Conservation (phyloP, 768 basidiomycete species). For the Xerocomus spinulosus region DNA sequence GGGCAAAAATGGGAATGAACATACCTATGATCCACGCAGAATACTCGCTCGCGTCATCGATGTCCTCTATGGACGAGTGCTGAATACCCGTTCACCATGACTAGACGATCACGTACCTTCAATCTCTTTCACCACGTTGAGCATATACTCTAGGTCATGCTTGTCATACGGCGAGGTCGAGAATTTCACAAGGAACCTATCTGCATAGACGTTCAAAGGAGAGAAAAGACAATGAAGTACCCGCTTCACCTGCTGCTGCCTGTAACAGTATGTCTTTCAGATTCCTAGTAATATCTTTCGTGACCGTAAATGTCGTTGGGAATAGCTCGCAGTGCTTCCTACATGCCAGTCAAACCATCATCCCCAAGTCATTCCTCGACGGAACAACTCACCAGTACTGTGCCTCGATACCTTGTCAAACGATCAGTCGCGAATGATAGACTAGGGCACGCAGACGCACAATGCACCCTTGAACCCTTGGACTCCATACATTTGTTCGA, state of each 20-base stretch:
- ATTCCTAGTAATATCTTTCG: conserved; percentile 13
- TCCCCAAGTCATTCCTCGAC: too few relatives aligned
- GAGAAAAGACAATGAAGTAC: background rate
- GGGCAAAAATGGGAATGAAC: background rate
- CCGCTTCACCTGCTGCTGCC: conserved; percentile 26
- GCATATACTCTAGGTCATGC: conserved; percentile 22
- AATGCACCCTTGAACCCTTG: conserved; percentile 16
- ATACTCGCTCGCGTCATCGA: conserved; percentile 6
- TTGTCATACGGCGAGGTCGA: conserved; percentile 29
- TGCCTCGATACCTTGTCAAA: conserved; percentile 20
- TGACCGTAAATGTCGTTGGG: conserved; percentile 21
- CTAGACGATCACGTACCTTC: conserved; percentile 9
- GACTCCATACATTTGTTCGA: conserved; percentile 15
- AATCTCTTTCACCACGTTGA: conserved; percentile 27
- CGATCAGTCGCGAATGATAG: background rate
- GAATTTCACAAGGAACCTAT: conserved; percentile 29
- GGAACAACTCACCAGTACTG: conserved; percentile 26
- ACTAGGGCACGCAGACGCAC: conserved; percentile 13
- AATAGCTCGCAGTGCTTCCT: conserved; percentile 32
- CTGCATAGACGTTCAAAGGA: conserved; percentile 5
- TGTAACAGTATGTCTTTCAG: conserved; percentile 24
- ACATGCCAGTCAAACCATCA: background rate
- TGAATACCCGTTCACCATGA: background rate
- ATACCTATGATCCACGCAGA: conserved; percentile 27
- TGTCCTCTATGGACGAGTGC: conserved; percentile 3